phyloP scores from a whole-genome alignment of 2,329 filamentous ascomycete species.

The Aureobasidium zeae region DNA sequence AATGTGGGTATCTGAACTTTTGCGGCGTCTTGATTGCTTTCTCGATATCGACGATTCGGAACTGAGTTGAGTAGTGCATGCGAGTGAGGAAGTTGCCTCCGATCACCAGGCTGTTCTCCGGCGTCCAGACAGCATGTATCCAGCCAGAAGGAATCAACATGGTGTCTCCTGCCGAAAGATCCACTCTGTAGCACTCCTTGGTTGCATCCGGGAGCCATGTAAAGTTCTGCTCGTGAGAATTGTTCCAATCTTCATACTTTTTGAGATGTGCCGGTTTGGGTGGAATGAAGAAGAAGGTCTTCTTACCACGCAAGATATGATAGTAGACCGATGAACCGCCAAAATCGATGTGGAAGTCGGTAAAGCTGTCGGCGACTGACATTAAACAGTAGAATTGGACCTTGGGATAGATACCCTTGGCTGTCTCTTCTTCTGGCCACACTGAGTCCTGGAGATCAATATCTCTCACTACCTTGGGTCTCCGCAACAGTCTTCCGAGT shows the following conservation, averaged over 20 bases:
- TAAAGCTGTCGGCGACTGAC: constrained; percentile 63
- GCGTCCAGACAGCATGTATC: constrained; percentile 65
- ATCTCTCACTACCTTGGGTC: constrained; percentile 56
- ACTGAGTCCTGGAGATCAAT: constrained; percentile 49
- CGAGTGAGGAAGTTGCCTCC: constrained; percentile 61
- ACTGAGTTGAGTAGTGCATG: constrained; percentile 57
- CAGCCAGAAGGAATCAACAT: constrained; percentile 63
- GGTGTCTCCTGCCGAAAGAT: constrained; percentile 57
- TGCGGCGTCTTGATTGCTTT: constrained; percentile 56
- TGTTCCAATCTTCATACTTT: constrained; percentile 63
- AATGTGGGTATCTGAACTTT: constrained; percentile 59
- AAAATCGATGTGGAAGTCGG: constrained; percentile 64
- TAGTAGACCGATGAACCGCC: constrained; percentile 63
- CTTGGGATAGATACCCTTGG: constrained; percentile 49
- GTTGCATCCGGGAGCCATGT: constrained; percentile 56
- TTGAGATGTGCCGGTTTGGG: constrained; percentile 59
- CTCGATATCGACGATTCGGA: constrained; percentile 56
- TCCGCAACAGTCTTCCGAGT: constrained; percentile 51
- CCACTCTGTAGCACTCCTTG: constrained; percentile 58
- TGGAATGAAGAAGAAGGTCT: constrained; percentile 63
- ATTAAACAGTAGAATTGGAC: constrained; percentile 62
- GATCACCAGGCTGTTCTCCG: constrained; percentile 59
- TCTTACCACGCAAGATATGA: constrained; percentile 58
- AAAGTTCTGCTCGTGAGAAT: constrained; percentile 55
- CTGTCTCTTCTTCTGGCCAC: constrained; percentile 45